phyloP scores from a whole-genome alignment of 345 rosid genomes.

The Eucalyptus decipiens region DNA sequence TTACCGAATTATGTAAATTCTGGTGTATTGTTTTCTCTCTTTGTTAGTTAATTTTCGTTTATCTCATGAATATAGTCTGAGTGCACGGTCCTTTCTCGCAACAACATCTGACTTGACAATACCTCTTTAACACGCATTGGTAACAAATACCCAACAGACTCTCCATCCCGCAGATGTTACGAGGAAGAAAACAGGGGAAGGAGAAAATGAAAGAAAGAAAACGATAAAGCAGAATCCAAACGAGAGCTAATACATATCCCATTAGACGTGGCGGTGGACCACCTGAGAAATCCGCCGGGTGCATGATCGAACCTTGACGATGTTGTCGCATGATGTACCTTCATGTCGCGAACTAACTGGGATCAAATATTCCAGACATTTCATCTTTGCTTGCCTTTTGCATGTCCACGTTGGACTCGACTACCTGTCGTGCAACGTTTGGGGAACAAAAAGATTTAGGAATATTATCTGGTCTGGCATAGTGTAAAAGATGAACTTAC shows the following conservation, averaged over 20 bases:
- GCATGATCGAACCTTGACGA: not conserved
- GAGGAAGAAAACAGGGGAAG: not conserved
- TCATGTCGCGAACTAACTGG: not conserved
- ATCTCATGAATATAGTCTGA: not conserved
- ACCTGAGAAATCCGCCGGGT: not conserved
- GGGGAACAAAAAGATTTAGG: not conserved
- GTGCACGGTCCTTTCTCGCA: not conserved
- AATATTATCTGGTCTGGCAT: not conserved
- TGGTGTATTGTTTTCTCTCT: not conserved
- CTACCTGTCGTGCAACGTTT: not conserved
- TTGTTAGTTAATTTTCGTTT: not conserved
- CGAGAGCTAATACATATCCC: not conserved
- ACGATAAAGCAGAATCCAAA: not conserved
- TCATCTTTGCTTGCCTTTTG: not conserved
- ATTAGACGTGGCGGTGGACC: not conserved
- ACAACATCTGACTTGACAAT: not conserved
- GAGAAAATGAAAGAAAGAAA: not conserved
- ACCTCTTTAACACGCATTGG: not conserved
- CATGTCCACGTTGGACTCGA: not conserved
- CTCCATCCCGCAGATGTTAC: not conserved
- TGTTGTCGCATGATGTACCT: not conserved
- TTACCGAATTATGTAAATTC: not conserved
- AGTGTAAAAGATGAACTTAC: not conserved
- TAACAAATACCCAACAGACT: not conserved
- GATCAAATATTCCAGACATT: not conserved